Percentiles rank a stretch among this genome's conserved stretches.
phyloP scores from a whole-genome alignment of 257 asterid genomes.

The Penstemon newberryi region DNA sequence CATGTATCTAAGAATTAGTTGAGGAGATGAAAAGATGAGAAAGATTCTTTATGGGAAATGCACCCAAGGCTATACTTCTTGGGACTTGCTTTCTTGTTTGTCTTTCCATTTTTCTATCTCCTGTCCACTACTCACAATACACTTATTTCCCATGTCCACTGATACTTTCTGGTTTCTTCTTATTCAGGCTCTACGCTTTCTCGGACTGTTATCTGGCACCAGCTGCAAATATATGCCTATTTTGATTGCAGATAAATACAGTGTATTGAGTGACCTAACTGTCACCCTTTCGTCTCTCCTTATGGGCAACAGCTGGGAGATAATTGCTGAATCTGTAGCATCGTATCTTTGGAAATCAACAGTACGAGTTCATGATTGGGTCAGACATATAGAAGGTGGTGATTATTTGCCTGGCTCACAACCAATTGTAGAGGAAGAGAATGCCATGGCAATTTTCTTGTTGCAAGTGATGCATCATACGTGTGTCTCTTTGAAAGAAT shows the following conservation, averaged over 20 bases:
- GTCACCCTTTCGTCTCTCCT: constrained; percentile 68
- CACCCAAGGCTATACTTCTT: background rate
- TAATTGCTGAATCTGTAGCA: constrained; percentile 61
- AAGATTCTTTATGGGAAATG: background rate
- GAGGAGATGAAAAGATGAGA: too few relatives aligned
- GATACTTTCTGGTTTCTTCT: constrained; percentile 14
- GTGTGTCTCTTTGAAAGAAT: constrained; percentile 55
- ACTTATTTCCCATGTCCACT: background rate
- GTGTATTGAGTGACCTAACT: constrained; percentile 77
- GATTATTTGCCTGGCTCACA: constrained; percentile 34
- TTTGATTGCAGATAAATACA: constrained; percentile 47
- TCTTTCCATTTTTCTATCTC: background rate
- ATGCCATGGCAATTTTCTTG: constrained; percentile 42
- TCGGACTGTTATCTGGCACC: constrained; percentile 81
- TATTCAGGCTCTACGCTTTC: constrained; percentile 70
- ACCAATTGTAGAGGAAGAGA: constrained; percentile 54
- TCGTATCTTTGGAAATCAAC: constrained; percentile 53
- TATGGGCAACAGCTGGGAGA: constrained; percentile 44
- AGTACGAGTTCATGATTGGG: constrained; percentile 62
- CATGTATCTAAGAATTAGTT: too few relatives aligned
- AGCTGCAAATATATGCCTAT: constrained; percentile 75
- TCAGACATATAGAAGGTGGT: constrained; percentile 21
- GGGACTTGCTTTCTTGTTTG: background rate
- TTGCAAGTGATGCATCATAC: constrained; percentile 60
- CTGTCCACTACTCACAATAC: background rate